Percentiles rank a stretch among this genome's conserved stretches.
Evolutionary conservation across 225 moss, liverwort and hornwort genomes (phyloP).

Genomic region (Sphagnum contortum): DNA sequence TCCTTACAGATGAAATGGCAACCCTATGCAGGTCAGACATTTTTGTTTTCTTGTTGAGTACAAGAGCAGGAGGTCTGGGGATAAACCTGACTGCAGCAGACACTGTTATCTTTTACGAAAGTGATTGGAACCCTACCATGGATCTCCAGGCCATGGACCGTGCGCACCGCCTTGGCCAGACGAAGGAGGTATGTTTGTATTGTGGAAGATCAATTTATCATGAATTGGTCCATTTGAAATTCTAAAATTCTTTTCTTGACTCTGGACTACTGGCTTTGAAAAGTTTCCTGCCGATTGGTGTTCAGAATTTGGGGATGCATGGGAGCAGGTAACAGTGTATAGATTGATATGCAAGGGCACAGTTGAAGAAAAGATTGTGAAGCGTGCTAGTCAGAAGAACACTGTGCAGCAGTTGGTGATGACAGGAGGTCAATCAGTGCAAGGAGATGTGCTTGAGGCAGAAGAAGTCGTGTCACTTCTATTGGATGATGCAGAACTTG

Average conservation of each 20-base stretch:
- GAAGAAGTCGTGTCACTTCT: slow-evolving; percentile 84
- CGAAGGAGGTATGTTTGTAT: slow-evolving; percentile 60
- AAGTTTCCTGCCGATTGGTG: no score
- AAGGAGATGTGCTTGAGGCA: slow-evolving; percentile 87
- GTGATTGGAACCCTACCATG: slow-evolving; percentile 98
- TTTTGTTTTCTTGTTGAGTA: slow-evolving; percentile 84
- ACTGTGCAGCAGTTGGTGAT: slow-evolving; percentile 89
- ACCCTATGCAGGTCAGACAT: slow-evolving; percentile 60
- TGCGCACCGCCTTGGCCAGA: slow-evolving; percentile 92
- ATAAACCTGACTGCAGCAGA: slow-evolving; percentile 91
- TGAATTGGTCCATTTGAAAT: no score
- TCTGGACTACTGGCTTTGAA: no score
- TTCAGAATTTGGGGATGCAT: neutral
- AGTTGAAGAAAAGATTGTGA: slow-evolving; percentile 94
- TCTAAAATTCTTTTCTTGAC: no score
- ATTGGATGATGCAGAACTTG: slow-evolving; percentile 84
- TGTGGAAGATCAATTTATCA: neutral
- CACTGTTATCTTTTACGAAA: slow-evolving; percentile 86
- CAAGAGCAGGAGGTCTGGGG: slow-evolving; percentile 87
- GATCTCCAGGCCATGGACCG: slow-evolving; percentile 96
- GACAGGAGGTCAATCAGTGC: slow-evolving; percentile 76
- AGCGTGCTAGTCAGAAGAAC: slow-evolving; percentile 86
- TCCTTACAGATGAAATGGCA: neutral
- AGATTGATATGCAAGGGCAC: slow-evolving; percentile 88
- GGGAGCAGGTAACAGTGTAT: slow-evolving; percentile 80